Evolutionary conservation across 768 basidiomycete genomes (phyloP).

Genomic region (Auricularia heimuer): DNA sequence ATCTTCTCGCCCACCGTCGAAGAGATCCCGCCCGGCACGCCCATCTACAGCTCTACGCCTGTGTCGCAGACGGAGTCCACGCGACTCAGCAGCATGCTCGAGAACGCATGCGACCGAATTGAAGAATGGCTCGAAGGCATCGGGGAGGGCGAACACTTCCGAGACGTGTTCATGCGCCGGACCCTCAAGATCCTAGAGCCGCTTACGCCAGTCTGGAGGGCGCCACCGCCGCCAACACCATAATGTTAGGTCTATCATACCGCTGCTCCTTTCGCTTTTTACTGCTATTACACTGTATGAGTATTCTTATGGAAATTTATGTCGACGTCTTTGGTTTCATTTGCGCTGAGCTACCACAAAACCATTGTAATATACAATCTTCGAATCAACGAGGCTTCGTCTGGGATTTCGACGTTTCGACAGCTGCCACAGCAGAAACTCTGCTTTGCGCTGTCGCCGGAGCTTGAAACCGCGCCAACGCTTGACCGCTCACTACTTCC

Average conservation of each 20-base stretch:
- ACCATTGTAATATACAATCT: too few relatives aligned
- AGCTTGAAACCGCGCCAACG: too few relatives aligned
- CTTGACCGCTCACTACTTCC: too few relatives aligned
- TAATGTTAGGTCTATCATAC: background rate
- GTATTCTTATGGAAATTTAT: background rate
- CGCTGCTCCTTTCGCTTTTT: background rate
- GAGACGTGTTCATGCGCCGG: background rate
- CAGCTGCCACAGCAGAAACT: too few relatives aligned
- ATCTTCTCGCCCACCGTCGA: slow-evolving; percentile 13
- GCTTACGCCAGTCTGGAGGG: background rate
- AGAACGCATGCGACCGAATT: slow-evolving; percentile 45
- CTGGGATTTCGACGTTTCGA: too few relatives aligned
- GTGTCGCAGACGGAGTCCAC: slow-evolving; percentile 64
- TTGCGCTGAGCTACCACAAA: background rate
- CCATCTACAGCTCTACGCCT: slow-evolving; percentile 31
- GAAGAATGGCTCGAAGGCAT: slow-evolving; percentile 56
- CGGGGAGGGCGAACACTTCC: background rate
- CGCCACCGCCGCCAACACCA: background rate
- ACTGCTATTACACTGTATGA: background rate
- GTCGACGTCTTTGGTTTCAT: background rate
- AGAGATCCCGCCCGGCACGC: slow-evolving; percentile 4
- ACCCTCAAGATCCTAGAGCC: background rate
- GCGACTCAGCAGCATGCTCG: slow-evolving; percentile 55
- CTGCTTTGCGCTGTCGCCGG: too few relatives aligned
- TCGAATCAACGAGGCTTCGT: too few relatives aligned